Conservation (phyloP, 331 rosid species). For the Rhamnella rubrinervis region DNA sequence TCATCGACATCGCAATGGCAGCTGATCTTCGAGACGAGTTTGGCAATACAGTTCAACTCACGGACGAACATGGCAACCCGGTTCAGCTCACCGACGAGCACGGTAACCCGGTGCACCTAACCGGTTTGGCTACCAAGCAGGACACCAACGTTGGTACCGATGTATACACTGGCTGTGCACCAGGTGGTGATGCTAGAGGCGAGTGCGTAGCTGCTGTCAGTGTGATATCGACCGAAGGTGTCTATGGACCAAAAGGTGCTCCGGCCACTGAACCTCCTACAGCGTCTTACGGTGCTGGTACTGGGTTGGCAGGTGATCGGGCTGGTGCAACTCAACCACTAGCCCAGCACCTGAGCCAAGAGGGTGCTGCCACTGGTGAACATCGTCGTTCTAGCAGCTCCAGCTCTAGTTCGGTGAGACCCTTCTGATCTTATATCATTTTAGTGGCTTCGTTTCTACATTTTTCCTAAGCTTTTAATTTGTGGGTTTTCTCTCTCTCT, state of each 20-base stretch:
- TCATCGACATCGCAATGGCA: slow-evolving; percentile 20
- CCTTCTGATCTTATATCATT: no score
- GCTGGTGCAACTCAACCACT: not conserved
- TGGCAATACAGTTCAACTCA: slow-evolving; percentile 62
- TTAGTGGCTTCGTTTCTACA: no score
- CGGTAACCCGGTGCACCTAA: slow-evolving; percentile 59
- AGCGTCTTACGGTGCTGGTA: not conserved
- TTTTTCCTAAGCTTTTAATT: not conserved
- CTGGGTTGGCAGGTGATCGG: not conserved
- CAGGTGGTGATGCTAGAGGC: not conserved
- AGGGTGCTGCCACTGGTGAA: not conserved
- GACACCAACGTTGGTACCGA: not conserved
- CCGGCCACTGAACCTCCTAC: not conserved
- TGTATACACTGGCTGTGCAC: not conserved
- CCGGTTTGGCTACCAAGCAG: slow-evolving; percentile 58
- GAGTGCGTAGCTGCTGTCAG: not conserved
- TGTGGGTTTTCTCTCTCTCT: not conserved
- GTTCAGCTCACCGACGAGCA: slow-evolving; percentile 62
- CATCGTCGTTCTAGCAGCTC: slow-evolving; percentile 45
- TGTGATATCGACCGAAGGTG: no score
- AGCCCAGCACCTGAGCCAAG: slow-evolving; percentile 2
- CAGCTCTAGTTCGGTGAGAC: slow-evolving; percentile 56
- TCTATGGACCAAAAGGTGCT: no score
- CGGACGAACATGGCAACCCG: slow-evolving; percentile 61
- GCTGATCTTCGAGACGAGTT: slow-evolving; percentile 50